Evolutionary conservation across 345 rosid species (phyloP), one percentile per base, ranked within the genome.

Genomic region (Brassica nigra): DNA sequence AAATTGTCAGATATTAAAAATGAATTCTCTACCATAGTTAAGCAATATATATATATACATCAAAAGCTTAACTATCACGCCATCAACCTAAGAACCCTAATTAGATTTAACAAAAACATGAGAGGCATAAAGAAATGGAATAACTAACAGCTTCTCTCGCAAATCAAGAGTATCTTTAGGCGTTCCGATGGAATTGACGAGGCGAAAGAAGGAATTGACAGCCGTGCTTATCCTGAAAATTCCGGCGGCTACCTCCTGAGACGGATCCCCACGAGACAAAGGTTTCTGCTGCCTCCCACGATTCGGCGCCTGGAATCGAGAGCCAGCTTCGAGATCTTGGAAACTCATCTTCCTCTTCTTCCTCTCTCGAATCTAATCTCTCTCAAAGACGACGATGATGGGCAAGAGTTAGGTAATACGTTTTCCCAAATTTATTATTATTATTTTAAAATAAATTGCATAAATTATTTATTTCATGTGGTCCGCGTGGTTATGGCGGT

Each of bases 221-320:
- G 94, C 92, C 2, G 92, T 92, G 81, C 88, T 86, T 65, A 89
- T 86, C 82, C 87, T 86, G 84, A 92, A 92, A 58, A 92, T 86
- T 5, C 91, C 91, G 34, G 93, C 86, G 10, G 92, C 93, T 16
- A 90, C 92, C 5, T 88, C 88, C 76, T 85, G 95, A 47, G 95
- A 86, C 1, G 88, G 81, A 16, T 89, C 85, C 16, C 83, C 75
- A 66, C 85, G 76, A 34, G 71, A 80, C 28, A 23, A 37, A 57
- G 57, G 47, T 65, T 37, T 62, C 71, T 71, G 82, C 42, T 34
- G 82, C 66, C 71, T 68, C 15, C 76, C 80, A 54, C 78, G 68
- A 61, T 70, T 74, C 28, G 54, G 28, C 64, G 81, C 12, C 57
- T 59, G 82, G 64, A 75, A 66, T 28, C 44, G 67, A 29, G 75